These are phyloP conservation scores for Zasmidium angulare DNA, from an alignment of 2,329 filamentous ascomycete genomes.

Conservation along the genomic window DNA sequence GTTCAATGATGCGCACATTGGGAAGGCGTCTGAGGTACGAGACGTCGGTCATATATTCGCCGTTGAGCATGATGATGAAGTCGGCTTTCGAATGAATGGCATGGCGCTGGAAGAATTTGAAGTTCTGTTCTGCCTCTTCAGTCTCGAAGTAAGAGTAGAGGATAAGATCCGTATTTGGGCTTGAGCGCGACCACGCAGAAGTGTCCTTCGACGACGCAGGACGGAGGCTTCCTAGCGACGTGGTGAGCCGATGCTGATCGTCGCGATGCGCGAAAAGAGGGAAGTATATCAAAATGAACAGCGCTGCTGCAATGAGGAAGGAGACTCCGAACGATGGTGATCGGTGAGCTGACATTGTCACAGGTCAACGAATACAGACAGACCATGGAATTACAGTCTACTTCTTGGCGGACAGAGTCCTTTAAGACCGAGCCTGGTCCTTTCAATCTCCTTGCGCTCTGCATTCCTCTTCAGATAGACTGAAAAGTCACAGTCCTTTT, in stretches of 20 bases:
- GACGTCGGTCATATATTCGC: conserved; percentile 12
- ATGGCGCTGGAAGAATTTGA: conserved; percentile 16
- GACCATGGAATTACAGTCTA: too few species aligned
- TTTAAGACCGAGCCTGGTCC: too few species aligned
- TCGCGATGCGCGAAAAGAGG: neutral
- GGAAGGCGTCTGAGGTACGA: neutral
- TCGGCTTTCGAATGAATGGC: conserved; percentile 19
- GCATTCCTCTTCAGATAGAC: too few species aligned
- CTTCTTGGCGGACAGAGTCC: too few species aligned
- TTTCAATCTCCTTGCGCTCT: too few species aligned
- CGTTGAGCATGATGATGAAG: conserved; percentile 23
- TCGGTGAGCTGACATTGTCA: neutral
- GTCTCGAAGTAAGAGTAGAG: conserved; percentile 19
- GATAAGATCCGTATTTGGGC: conserved; percentile 12
- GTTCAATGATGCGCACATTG: conserved; percentile 16
- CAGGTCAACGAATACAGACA: too few species aligned
- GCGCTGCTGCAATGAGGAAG: neutral
- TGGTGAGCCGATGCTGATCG: neutral
- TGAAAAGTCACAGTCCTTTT: too few species aligned
- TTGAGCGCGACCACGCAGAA: conserved; percentile 2
- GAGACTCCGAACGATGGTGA: neutral
- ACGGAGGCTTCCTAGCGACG: neutral
- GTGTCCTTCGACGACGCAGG: conserved; percentile 4
- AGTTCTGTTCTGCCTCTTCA: conserved; percentile 11
- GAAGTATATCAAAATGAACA: neutral